Percentiles rank a stretch among this genome's conserved stretches.
phyloP scores from a whole-genome alignment of 768 basidiomycete species.

The Leccinum sublutescens region DNA sequence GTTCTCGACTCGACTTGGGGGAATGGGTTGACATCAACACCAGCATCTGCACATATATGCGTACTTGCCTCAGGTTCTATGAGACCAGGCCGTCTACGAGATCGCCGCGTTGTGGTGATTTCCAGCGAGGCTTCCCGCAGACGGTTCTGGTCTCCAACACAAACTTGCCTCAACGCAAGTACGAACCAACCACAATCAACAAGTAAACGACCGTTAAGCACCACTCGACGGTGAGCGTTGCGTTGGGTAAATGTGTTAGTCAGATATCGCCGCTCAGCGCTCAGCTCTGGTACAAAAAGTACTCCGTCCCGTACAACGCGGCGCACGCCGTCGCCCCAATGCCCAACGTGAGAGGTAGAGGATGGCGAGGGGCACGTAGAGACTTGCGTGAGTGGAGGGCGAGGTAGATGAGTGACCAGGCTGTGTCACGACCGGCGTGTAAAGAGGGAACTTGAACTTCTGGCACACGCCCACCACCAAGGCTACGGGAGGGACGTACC shows the following conservation, averaged over 20 bases:
- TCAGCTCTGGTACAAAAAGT: constrained; percentile 29
- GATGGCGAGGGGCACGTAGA: constrained; percentile 30
- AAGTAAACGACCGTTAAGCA: background rate
- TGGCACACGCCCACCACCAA: background rate
- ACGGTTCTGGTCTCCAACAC: too few species aligned
- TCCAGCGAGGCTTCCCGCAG: too few species aligned
- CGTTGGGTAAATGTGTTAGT: background rate
- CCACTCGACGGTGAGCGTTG: background rate
- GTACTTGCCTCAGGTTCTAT: background rate
- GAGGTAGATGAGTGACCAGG: constrained; percentile 48
- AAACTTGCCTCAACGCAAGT: background rate
- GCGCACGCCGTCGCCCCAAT: constrained; percentile 31
- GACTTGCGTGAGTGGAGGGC: constrained; percentile 39
- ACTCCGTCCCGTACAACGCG: constrained; percentile 28
- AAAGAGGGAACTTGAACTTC: background rate
- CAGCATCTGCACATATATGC: too few species aligned
- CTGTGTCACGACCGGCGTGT: constrained; percentile 17
- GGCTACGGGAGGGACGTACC: constrained; percentile 11
- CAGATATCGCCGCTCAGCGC: background rate
- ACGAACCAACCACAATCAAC: background rate
- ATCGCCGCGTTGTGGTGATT: background rate
- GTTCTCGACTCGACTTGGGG: background rate
- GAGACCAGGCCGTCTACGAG: background rate
- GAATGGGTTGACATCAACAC: background rate
- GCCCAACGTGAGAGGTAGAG: constrained; percentile 34